A percentile compares a stretch with the other conserved stretches of the same genome.
Conservation (phyloP, 495 filamentous ascomycete genomes). For the Talaromyces stipitatus region DNA sequence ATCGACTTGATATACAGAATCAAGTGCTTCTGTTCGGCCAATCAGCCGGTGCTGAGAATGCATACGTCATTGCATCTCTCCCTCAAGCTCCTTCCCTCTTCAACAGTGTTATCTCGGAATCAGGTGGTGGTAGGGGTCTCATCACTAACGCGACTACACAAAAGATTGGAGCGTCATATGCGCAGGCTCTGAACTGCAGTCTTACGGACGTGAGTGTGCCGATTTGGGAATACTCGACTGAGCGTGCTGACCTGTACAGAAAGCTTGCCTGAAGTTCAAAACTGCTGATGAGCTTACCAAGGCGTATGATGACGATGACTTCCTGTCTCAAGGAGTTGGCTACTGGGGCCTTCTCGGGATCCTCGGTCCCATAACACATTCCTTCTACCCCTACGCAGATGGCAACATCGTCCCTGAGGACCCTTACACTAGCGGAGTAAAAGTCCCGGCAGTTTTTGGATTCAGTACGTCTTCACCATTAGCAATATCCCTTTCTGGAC, state of each 20-base stretch:
- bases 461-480: conserved; percentile 12
- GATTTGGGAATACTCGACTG: not conserved
- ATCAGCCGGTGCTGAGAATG: conserved; percentile 29
- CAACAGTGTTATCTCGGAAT: conserved; percentile 26
- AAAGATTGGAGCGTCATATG: conserved; percentile 15
- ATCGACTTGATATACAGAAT: conserved; percentile 9
- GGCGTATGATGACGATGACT: conserved; percentile 9
- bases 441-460: conserved; percentile 30
- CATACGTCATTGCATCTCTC: conserved; percentile 24
- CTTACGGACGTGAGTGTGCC: conserved; percentile 15
- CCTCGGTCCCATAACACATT: conserved; percentile 9
- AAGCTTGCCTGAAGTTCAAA: conserved; percentile 14
- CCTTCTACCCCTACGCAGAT: conserved; percentile 23
- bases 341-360: not conserved
- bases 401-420: conserved; percentile 25
- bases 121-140: conserved; percentile 20
- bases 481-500: not conserved
- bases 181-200: conserved; percentile 18
- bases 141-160: conserved; percentile 7
- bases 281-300: conserved; percentile 9
- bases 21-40: conserved; percentile 34
- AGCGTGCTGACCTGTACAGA: conserved; percentile 11
- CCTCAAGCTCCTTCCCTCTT: conserved; percentile 24
- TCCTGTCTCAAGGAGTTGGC: conserved; percentile 7
- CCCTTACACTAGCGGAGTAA: conserved; percentile 19